Conservation (phyloP, 306 rosid species). For the Dryas drummondii region DNA sequence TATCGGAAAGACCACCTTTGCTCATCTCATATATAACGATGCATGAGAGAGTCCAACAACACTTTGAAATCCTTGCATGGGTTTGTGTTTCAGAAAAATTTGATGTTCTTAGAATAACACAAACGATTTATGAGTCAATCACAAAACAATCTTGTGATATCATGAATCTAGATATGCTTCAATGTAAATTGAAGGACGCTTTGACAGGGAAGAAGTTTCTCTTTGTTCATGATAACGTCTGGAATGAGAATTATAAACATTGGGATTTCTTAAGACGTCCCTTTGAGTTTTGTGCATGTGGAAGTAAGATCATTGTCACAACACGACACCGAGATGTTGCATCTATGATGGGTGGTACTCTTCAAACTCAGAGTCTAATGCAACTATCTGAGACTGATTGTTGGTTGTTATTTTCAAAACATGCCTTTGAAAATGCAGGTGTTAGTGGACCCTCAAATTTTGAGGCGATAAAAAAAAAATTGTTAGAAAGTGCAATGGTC, state of each 20-base stretch:
- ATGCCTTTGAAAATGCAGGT: background rate
- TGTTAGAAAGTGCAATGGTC: too few species aligned
- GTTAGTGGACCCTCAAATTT: background rate
- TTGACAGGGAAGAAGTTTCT: background rate
- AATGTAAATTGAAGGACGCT: background rate
- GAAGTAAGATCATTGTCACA: slow-evolving; percentile 6
- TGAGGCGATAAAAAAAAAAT: background rate
- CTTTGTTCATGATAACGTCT: background rate
- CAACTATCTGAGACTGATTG: background rate
- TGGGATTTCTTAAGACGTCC: background rate
- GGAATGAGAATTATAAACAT: background rate
- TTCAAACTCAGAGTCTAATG: background rate
- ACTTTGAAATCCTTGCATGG: background rate
- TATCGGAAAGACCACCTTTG: background rate
- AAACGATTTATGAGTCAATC: background rate
- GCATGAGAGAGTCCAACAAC: background rate
- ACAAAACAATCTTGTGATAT: background rate
- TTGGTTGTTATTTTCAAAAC: background rate
- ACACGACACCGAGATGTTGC: background rate
- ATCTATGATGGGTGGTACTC: background rate
- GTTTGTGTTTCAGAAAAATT: background rate
- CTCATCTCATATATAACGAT: background rate
- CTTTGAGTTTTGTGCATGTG: background rate
- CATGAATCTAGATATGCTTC: background rate
- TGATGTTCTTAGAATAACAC: background rate